Evolutionary conservation across 163 green algal species (phyloP).

Genomic region (Chlorella variabilis): DNA sequence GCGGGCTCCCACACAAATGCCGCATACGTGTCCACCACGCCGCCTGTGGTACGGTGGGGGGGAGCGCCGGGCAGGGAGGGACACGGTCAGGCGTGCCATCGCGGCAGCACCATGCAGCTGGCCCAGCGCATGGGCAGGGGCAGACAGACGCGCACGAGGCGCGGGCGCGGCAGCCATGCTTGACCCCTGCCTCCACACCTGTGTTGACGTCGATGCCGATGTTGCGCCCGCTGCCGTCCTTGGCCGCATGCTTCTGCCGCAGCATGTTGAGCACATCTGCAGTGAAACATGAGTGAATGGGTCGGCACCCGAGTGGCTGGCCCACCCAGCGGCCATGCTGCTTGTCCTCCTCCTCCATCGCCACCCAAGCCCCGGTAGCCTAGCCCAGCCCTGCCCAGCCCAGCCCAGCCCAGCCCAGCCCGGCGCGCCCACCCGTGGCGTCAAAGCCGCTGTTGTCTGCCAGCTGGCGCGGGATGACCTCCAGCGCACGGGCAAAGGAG

Average conservation of each 20-base stretch:
- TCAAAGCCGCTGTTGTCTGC: conserved; percentile 98
- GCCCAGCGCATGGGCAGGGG: too few species aligned
- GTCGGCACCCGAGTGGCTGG: too few species aligned
- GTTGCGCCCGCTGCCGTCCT: conserved; percentile 71
- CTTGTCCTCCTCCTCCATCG: too few species aligned
- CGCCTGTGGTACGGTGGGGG: too few species aligned
- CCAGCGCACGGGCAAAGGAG: conserved; percentile 90
- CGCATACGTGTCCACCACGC: conserved; percentile 94
- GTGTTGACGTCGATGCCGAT: conserved; percentile 83
- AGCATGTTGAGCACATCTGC: conserved; percentile 96
- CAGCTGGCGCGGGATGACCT: conserved; percentile 97
- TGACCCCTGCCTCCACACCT: conserved; percentile 43
- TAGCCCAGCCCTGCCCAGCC: too few species aligned
- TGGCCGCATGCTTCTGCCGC: conserved; percentile 91
- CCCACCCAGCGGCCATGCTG: too few species aligned
- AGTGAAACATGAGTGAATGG: not conserved
- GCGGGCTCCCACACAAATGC: conserved; percentile 97
- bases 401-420: too few species aligned
- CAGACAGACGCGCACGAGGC: not conserved
- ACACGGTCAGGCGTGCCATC: too few species aligned
- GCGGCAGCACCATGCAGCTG: not conserved
- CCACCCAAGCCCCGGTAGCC: too few species aligned
- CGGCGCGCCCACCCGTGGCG: conserved; percentile 75
- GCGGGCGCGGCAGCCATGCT: not conserved
- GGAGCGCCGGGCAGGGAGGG: too few species aligned